Evolutionary conservation across 2,329 filamentous ascomycete species (phyloP), one percentile per base, ranked within the genome.

Genomic region (Dactylonectria macrodidyma): DNA sequence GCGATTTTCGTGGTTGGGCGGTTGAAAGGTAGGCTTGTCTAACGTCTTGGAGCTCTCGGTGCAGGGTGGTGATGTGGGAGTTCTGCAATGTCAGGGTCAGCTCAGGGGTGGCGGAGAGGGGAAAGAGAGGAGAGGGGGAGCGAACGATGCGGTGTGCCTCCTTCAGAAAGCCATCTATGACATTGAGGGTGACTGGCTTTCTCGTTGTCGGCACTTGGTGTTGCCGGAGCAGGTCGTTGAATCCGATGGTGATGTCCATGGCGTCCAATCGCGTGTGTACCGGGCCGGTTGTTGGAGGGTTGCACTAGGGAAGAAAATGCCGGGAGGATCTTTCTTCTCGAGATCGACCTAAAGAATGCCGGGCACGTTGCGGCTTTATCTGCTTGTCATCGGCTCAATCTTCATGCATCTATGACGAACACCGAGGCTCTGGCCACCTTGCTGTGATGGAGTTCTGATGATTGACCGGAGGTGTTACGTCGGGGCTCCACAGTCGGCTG

Each of bases 11-110:
- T 24, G 91, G 89, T 70, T 89, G 88, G 6, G 92, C 90, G 24
- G 92, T 95, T 36, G 95, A 96, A 59, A 99, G 93, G 83, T 99
- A 99, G 66, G 95, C 91, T 75, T 95, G 93, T 67, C 95, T 93
- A 76, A 97, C 94, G 67, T 91, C 90, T 78, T 90, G 90, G 22
- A 99, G 91, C 77, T 98, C 94, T 72, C 85, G 85, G 75, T 94
- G 91, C 41, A 99, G 90, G 58, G 92, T 93, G 68, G 89, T 83
- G 68, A 98, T 97, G 79, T 97, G 94, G 8, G 91, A 88, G 79
- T 97, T 96, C 95, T 97, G 77, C 19, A 50, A 9, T 65, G 51
- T 22, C 48, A 46, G 62, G 63, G 67, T 76, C 51, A 76, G 74
- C 65, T 66, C 44, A 47, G 59, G 47, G 24, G 41, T 59, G 36